Evolutionary conservation across 2,329 filamentous ascomycete genomes (phyloP).

Genomic region (Neofusicoccum ribis): DNA sequence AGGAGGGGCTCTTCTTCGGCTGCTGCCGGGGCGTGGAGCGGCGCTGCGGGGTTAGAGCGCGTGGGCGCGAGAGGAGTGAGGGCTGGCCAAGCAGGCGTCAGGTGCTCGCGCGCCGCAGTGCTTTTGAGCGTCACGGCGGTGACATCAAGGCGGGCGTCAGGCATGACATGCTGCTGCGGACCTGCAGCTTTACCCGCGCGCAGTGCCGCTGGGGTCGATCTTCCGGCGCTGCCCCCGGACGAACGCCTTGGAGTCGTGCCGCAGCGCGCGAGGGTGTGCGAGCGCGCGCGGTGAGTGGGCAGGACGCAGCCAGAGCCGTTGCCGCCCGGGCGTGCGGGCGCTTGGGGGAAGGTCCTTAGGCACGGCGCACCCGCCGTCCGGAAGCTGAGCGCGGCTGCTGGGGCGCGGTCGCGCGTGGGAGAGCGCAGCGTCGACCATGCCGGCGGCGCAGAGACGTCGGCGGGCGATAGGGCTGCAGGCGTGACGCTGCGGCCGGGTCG

Average conservation of each 20-base stretch:
- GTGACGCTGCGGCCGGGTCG: neutral
- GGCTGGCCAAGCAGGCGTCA: neutral
- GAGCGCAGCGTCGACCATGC: neutral
- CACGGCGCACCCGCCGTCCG: neutral
- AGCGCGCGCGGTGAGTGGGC: neutral
- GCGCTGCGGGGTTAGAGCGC: neutral
- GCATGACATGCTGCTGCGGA: slow-evolving; percentile 3
- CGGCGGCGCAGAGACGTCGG: neutral
- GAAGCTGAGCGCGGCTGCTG: neutral
- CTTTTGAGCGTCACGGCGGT: neutral
- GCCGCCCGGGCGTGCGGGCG: slow-evolving; percentile 2
- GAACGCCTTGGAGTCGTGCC: neutral
- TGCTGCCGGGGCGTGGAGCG: no score
- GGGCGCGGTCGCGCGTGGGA: neutral
- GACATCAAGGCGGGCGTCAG: neutral
- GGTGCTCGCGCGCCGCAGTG: neutral
- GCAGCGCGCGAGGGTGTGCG: slow-evolving; percentile 1
- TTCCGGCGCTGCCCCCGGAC: slow-evolving; percentile 3
- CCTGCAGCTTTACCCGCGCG: slow-evolving; percentile 15
- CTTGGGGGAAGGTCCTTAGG: neutral
- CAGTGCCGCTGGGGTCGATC: slow-evolving; percentile 7
- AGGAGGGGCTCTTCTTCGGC: neutral
- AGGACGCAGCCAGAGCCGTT: slow-evolving; percentile 3
- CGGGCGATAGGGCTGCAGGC: slow-evolving; percentile 11
- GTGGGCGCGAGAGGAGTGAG: neutral